phyloP scores from a whole-genome alignment of 208 protist species.

The Tritrichomonas musculus region DNA sequence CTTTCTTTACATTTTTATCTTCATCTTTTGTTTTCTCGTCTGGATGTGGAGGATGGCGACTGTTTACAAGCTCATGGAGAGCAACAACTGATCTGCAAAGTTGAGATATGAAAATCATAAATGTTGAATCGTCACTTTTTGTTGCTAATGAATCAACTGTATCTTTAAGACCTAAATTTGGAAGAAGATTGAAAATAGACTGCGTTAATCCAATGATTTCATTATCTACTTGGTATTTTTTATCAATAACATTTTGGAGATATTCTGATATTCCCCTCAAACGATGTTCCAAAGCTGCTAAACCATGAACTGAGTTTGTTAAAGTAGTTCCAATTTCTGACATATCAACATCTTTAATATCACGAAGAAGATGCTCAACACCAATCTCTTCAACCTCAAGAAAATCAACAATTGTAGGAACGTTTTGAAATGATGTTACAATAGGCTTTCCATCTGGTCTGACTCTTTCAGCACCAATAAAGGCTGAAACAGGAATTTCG shows the following conservation, averaged over 20 bases:
- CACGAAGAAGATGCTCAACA: slow-evolving; percentile 97
- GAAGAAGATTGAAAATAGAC: slow-evolving; percentile 80
- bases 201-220: slow-evolving; percentile 70
- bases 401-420: slow-evolving; percentile 38
- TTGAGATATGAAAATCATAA: slow-evolving; percentile 64
- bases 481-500: background rate
- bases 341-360: slow-evolving; percentile 67
- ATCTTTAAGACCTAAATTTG: slow-evolving; percentile 64
- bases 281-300: slow-evolving; percentile 67
- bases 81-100: slow-evolving; percentile 72
- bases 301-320: slow-evolving; percentile 1
- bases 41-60: slow-evolving; percentile 40
- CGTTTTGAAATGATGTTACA: slow-evolving; percentile 40
- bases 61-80: slow-evolving; percentile 79
- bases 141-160: slow-evolving; percentile 58
- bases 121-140: slow-evolving; percentile 58
- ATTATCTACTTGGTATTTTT: slow-evolving; percentile 70
- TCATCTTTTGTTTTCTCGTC: too few species aligned
- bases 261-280: slow-evolving; percentile 76
- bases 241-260: slow-evolving; percentile 59
- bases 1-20: too few species aligned
- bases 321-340: slow-evolving; percentile 38
- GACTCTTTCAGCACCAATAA: background rate
- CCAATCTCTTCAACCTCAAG: slow-evolving; percentile 78
- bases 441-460: background rate